phyloP scores from a whole-genome alignment of 768 basidiomycete species.

The Cubamyces lactineus region DNA sequence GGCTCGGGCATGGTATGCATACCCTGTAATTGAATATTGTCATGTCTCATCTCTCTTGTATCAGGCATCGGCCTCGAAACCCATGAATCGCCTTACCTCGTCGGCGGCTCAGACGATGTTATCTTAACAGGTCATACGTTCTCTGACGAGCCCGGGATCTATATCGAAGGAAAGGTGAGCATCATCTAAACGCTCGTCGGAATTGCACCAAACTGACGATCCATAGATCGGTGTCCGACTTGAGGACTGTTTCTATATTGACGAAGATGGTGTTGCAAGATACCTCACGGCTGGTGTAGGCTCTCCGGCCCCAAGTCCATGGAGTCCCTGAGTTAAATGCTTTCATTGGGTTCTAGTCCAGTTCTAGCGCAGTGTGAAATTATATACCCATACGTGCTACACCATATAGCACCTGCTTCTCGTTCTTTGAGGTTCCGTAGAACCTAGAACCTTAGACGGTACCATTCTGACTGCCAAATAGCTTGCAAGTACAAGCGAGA shows the following conservation, averaged over 20 bases:
- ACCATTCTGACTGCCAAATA: too few species aligned
- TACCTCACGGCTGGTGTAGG: conserved; percentile 70
- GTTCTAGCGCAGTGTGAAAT: too few species aligned
- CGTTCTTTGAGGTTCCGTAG: too few species aligned
- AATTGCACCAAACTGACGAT: conserved; percentile 9
- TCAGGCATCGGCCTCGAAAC: conserved; percentile 83
- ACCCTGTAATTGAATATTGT: not conserved
- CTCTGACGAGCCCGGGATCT: conserved; percentile 80
- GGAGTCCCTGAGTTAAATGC: conserved; percentile 35
- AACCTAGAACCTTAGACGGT: too few species aligned
- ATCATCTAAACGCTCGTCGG: not conserved
- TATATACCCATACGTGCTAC: too few species aligned
- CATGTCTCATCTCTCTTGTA: not conserved
- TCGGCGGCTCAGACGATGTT: conserved; percentile 62
- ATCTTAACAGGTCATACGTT: conserved; percentile 73
- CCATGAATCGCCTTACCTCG: conserved; percentile 82
- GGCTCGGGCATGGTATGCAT: conserved; percentile 72
- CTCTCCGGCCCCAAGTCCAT: conserved; percentile 50
- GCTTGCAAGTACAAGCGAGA: too few species aligned
- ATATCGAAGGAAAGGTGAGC: conserved; percentile 67
- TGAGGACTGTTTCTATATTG: conserved; percentile 82
- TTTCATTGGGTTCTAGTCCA: too few species aligned
- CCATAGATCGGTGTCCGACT: conserved; percentile 73
- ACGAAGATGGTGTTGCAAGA: conserved; percentile 52
- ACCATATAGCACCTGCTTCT: too few species aligned